Evolutionary conservation across 2,329 filamentous ascomycete genomes (phyloP), one percentile per base, ranked within the genome.

Genomic region (Aspergillus aculeatus): DNA sequence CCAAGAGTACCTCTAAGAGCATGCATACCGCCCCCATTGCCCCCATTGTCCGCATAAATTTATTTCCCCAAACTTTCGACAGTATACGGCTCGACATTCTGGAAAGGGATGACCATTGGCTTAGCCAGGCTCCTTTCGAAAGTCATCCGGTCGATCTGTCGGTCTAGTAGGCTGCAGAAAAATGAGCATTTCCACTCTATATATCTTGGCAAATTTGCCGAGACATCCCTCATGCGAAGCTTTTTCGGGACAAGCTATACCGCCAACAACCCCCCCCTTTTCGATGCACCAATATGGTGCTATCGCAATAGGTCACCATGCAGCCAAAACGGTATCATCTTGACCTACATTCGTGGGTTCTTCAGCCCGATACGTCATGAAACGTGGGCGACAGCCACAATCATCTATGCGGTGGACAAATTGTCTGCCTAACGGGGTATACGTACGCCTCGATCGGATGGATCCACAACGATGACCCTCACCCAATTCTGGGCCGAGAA

Each of bases 361-460:
- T 35, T 35, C 32, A 35, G 32, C 12, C 32, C 3, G 12, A 10
- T 35, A 16, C 32, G 47, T 49, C 47, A 49, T 49, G 47, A 49
- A 49, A 49, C 52, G 12, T 35, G 4, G 32, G 1, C 12, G 32
- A 35, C 12, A 35, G 32, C 16, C 16, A 47, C 19, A 54, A 14
- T 24, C 38, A 21, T 31, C 14, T 4, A 19, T 24, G 19, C 29
- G 41, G 52, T 47, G 23, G 32, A 24, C 31, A 16, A 54, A 47
- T 54, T 54, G 23, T 47, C 52, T 54, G 52, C 52, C 52, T 54
- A 47, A 54, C 35, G 21, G 38, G 19, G 52, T 54, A 54, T 54
- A 54, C 52, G 52, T 54, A 54, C 44, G 52, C 52, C 24, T 47
- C 44, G 52, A 54, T 54, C 52, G 47, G 41, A 47, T 38, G 41